Conservation (phyloP, 2,329 filamentous ascomycete species). For the Phyllosticta capitalensis region DNA sequence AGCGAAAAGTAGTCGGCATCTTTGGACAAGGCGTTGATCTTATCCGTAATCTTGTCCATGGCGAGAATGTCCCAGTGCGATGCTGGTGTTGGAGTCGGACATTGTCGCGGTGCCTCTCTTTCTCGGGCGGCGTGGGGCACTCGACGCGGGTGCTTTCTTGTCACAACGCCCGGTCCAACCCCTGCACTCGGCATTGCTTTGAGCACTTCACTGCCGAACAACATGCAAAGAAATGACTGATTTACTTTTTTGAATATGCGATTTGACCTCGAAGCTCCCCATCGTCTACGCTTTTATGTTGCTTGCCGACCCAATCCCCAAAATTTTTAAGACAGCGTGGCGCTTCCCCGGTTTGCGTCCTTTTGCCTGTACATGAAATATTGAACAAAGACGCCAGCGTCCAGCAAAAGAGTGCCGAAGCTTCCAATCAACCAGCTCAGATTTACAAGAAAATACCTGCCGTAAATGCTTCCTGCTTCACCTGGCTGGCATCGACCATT, state of each 20-base stretch:
- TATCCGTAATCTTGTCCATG: conserved; percentile 69
- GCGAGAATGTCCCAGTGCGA: background rate
- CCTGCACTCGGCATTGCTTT: background rate
- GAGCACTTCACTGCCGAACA: background rate
- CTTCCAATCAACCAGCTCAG: conserved; percentile 85
- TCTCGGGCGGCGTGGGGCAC: background rate
- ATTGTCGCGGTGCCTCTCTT: background rate
- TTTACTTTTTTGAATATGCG: background rate
- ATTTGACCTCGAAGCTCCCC: background rate
- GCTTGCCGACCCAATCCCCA: background rate
- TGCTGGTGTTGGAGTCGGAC: background rate
- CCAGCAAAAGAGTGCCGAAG: conserved; percentile 74
- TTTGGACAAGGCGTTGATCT: conserved; percentile 80
- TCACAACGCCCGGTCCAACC: too few species aligned
- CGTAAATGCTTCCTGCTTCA: conserved; percentile 61
- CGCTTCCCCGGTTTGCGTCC: conserved; percentile 12
- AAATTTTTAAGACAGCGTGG: background rate
- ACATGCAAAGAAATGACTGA: background rate
- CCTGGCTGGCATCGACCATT: conserved; percentile 48
- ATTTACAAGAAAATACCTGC: conserved; percentile 78
- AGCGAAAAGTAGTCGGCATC: conserved; percentile 85
- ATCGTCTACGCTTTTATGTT: background rate
- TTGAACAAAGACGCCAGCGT: conserved; percentile 79
- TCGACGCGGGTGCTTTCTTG: background rate
- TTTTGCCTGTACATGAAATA: conserved; percentile 68